A percentile compares a stretch with the other conserved stretches of the same genome.
phyloP scores from a whole-genome alignment of 2,329 filamentous ascomycete species.

The Aspergillus quadrilineatus region DNA sequence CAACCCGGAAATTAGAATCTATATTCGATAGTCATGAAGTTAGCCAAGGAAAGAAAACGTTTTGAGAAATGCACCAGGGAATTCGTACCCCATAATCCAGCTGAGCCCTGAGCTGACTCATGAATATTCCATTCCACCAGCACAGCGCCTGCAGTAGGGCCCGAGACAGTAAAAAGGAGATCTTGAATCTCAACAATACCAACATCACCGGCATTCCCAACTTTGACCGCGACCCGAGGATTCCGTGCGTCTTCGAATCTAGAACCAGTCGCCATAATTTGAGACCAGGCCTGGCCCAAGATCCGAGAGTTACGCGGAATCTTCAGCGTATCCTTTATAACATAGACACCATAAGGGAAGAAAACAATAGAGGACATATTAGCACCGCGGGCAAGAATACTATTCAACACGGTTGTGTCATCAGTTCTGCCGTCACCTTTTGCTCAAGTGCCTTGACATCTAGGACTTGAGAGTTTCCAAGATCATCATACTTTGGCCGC shows the following conservation, averaged over 20 bases:
- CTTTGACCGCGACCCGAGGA: conserved; percentile 27
- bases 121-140: conserved; percentile 40
- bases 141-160: conserved; percentile 36
- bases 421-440: conserved; percentile 55
- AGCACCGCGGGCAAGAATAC: conserved; percentile 18
- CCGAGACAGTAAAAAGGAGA: conserved; percentile 36
- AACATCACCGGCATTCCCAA: conserved; percentile 31
- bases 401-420: conserved; percentile 24
- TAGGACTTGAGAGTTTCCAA: too few relatives aligned
- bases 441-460: background rate
- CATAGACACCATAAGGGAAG: conserved; percentile 73
- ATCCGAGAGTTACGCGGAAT: conserved; percentile 61
- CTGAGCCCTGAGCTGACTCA: conserved; percentile 29
- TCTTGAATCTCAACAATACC: conserved; percentile 40
- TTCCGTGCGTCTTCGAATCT: conserved; percentile 29
- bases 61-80: too few relatives aligned
- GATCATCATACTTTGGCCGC: too few relatives aligned
- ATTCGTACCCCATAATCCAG: conserved; percentile 21
- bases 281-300: conserved; percentile 54
- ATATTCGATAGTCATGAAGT: too few relatives aligned
- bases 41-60: too few relatives aligned
- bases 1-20: conserved; percentile 37
- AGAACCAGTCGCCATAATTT: conserved; percentile 33
- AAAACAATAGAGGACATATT: conserved; percentile 56
- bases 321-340: conserved; percentile 67